Evolutionary conservation across 306 rosid species (phyloP), one percentile per base, ranked within the genome.

Genomic region (Abrus precatorius): DNA sequence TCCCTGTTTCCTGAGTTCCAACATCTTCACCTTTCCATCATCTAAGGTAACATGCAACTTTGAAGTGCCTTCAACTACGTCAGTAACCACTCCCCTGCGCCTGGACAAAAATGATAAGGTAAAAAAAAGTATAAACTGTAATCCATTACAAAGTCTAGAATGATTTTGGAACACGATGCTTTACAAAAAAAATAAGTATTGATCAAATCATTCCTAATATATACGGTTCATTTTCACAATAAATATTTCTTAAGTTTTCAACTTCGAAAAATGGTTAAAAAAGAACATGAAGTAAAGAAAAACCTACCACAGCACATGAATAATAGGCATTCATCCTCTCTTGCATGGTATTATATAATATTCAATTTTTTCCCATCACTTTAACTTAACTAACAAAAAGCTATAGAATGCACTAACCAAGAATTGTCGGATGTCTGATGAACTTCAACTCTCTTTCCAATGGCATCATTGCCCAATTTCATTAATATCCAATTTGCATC

Each of bases 401-500:
- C 9, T 38, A 80, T 8, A 53, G 49, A 48, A 77, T 73, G 77
- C 40, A 88, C 92, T 85, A 65, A 96, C 99, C 99, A 96, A 55
- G 97, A 92, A 70, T 89, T 89, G 81, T 93, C 98, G 0, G 97
- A 86, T 81, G 88, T 74, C 64, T 93, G 97, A 77, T 93, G 97
- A 86, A 93, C 94, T 92, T 96, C 98, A 83, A 96, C 98, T 81
- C 96, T 91, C 91, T 96, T 96, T 84, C 99, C 99, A 48, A 93
- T 72, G 63, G 99, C 98, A 81, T 96, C 99, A 85, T 80, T 93
- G 43, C 99, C 99, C 89, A 93, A 84, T 85, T 92, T 96, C 89
- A 90, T 89, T 84, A 96, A 84, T 66, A 96, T 96, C 99, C 98
- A 95, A 84, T 89, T 96, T 77, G 97, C 98, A 73, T 89, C 99